These are phyloP conservation scores for Graphiopsis chlorocephala DNA, from an alignment of 2,329 filamentous ascomycete species.

Conservation along the genomic window DNA sequence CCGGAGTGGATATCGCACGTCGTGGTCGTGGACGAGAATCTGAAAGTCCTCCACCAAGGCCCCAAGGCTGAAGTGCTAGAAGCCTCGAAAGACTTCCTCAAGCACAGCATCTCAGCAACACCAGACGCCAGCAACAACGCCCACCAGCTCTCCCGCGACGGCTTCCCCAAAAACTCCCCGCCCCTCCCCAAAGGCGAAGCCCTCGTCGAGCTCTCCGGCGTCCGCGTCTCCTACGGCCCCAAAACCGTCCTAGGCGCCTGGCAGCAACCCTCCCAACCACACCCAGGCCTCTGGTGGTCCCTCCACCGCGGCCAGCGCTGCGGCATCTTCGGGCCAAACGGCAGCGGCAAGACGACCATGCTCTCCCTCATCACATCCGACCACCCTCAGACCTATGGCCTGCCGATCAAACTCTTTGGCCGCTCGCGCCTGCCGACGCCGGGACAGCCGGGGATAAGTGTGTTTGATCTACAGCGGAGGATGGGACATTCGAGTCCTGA, in stretches of 20 bases:
- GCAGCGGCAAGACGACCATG: conserved; percentile 91
- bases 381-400: conserved; percentile 88
- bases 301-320: conserved; percentile 81
- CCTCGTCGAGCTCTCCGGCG: conserved; percentile 83
- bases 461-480: conserved; percentile 86
- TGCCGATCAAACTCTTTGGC: conserved; percentile 84
- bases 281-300: conserved; percentile 71
- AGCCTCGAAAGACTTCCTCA: background rate
- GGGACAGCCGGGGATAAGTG: conserved; percentile 71
- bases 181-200: conserved; percentile 56
- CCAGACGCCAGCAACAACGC: conserved; percentile 20
- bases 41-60: conserved; percentile 65
- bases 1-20: conserved; percentile 90
- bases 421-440: conserved; percentile 73
- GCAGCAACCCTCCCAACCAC: conserved; percentile 56
- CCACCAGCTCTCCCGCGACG: conserved; percentile 33
- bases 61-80: conserved; percentile 60
- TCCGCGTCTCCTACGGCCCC: conserved; percentile 74
- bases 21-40: conserved; percentile 66
- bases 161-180: conserved; percentile 25
- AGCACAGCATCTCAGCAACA: background rate
- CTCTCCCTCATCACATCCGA: conserved; percentile 91
- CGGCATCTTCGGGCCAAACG: conserved; percentile 92
- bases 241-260: conserved; percentile 80
- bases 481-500: conserved; percentile 94